Percentiles rank a stretch among this genome's conserved stretches.
phyloP scores from a whole-genome alignment of 345 rosid species.

The Combretum micranthum region DNA sequence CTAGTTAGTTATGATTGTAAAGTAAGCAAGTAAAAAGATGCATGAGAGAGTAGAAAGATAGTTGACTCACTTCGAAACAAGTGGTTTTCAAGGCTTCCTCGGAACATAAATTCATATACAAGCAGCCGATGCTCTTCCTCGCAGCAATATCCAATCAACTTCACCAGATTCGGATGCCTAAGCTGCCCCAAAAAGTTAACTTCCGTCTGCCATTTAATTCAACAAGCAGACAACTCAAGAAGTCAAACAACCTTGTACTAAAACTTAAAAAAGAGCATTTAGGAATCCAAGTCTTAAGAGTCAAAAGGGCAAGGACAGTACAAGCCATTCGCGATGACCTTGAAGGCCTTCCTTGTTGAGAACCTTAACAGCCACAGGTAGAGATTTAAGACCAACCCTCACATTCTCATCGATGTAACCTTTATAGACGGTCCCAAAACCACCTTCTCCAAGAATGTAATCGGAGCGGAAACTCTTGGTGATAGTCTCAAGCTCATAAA shows the following conservation, averaged over 20 bases:
- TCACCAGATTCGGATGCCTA: constrained; percentile 93
- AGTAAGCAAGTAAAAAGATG: background rate
- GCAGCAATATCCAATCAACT: constrained; percentile 88
- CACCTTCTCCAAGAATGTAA: constrained; percentile 94
- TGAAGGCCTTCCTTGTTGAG: constrained; percentile 96
- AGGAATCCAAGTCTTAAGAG: background rate
- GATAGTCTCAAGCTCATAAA: constrained; percentile 88
- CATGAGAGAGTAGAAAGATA: constrained; percentile 4
- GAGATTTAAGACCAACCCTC: constrained; percentile 86
- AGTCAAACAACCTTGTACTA: constrained; percentile 24
- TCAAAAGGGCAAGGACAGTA: constrained; percentile 7
- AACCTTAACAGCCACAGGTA: constrained; percentile 95
- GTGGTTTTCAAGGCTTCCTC: constrained; percentile 97
- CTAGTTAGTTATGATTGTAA: background rate
- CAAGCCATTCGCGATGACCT: constrained; percentile 99
- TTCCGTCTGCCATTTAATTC: constrained; percentile 27
- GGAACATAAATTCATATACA: constrained; percentile 89
- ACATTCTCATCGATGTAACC: constrained; percentile 96
- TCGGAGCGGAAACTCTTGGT: constrained; percentile 98
- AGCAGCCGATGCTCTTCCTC: constrained; percentile 91
- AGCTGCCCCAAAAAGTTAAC: constrained; percentile 81
- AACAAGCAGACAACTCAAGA: constrained; percentile 8
- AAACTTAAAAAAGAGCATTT: background rate
- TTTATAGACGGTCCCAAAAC: constrained; percentile 92
- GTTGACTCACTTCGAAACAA: constrained; percentile 73